Evolutionary conservation across 441 rosid species (phyloP).

Genomic region (Pelargonium australe): DNA sequence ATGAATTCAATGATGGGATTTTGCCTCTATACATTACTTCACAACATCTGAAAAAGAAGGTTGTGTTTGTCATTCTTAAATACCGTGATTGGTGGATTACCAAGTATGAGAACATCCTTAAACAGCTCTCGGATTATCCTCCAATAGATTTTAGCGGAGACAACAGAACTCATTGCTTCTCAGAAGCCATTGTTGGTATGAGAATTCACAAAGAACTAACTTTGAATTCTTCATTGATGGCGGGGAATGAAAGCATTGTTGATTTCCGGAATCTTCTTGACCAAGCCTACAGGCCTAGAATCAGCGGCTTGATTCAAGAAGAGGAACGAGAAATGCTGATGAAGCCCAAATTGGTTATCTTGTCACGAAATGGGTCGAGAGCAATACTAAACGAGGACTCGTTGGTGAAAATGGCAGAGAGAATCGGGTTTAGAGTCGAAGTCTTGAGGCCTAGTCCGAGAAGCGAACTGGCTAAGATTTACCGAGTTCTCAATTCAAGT

Average conservation of each 20-base stretch:
- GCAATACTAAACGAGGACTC: conserved; percentile 58
- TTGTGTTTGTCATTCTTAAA: conserved; percentile 78
- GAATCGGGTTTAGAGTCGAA: conserved; percentile 57
- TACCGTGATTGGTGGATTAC: conserved; percentile 87
- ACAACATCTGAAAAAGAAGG: conserved; percentile 59
- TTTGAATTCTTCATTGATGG: conserved; percentile 41
- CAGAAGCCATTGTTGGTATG: conserved; percentile 68
- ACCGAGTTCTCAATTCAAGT: conserved; percentile 55
- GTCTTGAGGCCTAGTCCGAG: conserved; percentile 51
- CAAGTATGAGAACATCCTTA: conserved; percentile 62
- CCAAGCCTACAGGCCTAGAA: conserved; percentile 53
- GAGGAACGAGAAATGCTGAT: conserved; percentile 38
- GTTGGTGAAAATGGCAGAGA: conserved; percentile 55
- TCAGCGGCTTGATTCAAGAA: conserved; percentile 41
- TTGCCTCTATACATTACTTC: conserved; percentile 81
- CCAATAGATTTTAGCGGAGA: conserved; percentile 56
- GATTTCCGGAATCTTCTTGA: conserved; percentile 65
- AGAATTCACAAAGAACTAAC: conserved; percentile 79
- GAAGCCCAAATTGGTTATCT: conserved; percentile 56
- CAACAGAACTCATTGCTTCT: conserved; percentile 74
- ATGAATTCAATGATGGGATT: conserved; percentile 90
- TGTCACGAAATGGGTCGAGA: conserved; percentile 70
- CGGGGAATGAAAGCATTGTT: conserved; percentile 37
- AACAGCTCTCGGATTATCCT: conserved; percentile 60
- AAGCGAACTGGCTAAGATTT: conserved; percentile 70